A percentile compares a stretch with the other conserved stretches of the same genome.
phyloP scores from a whole-genome alignment of 2,329 filamentous ascomycete genomes.

The Pseudonectria foliicola region DNA sequence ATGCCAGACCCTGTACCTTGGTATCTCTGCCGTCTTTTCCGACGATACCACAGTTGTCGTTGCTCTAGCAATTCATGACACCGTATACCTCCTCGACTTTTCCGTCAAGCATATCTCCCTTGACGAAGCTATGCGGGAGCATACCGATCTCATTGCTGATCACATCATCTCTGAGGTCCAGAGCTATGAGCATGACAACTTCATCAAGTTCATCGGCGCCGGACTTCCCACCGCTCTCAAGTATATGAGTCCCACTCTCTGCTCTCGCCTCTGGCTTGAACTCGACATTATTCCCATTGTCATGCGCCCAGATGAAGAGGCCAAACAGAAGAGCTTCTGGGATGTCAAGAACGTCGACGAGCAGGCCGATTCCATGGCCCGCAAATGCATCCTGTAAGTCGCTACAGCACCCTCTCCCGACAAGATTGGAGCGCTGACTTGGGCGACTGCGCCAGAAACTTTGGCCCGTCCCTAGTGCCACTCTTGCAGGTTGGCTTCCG shows the following conservation, averaged over 20 bases:
- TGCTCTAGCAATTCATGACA: constrained; percentile 65
- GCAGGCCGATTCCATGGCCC: constrained; percentile 72
- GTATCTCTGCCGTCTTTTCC: constrained; percentile 50
- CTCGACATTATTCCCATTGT: constrained; percentile 70
- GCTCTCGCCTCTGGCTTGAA: constrained; percentile 66
- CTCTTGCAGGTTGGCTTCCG: constrained; percentile 60
- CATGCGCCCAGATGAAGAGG: constrained; percentile 42
- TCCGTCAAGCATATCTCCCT: constrained; percentile 51
- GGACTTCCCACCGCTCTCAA: constrained; percentile 58
- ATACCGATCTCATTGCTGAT: constrained; percentile 46
- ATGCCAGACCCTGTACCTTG: constrained; percentile 51
- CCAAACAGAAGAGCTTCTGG: constrained; percentile 39
- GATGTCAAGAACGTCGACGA: constrained; percentile 62
- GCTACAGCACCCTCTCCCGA: background rate
- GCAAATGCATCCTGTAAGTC: constrained; percentile 67
- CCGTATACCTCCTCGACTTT: constrained; percentile 68
- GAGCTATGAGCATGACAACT: constrained; percentile 56
- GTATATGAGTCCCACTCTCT: constrained; percentile 55
- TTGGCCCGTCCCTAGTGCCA: constrained; percentile 65
- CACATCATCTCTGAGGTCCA: constrained; percentile 51
- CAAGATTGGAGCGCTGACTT: background rate
- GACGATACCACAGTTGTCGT: constrained; percentile 49
- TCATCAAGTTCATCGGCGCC: constrained; percentile 67
- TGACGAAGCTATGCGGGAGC: constrained; percentile 30
- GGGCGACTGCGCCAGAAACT: constrained; percentile 42